A percentile compares a stretch with the other conserved stretches of the same genome.
Conservation (phyloP, 2,329 filamentous ascomycete genomes). For the Didymella keratinophila region DNA sequence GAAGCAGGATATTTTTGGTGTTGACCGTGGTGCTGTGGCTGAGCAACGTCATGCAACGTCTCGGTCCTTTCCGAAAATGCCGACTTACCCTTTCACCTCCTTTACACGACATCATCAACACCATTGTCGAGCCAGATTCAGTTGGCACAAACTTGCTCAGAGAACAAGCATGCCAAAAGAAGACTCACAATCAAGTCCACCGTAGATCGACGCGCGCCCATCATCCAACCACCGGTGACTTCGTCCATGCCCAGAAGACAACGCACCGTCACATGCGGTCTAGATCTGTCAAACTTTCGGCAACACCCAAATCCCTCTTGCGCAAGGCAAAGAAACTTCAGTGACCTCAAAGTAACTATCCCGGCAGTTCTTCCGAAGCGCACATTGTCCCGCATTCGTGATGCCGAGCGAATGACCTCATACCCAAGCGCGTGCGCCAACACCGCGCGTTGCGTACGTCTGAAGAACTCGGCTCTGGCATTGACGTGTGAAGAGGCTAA, state of each 20-base stretch:
- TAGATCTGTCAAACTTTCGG: neutral
- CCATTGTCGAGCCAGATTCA: neutral
- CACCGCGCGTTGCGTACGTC: constrained; percentile 15
- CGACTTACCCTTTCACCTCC: constrained; percentile 11
- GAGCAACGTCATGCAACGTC: constrained; percentile 19
- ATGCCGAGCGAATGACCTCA: constrained; percentile 21
- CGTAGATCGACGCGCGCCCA: neutral
- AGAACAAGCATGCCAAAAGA: neutral
- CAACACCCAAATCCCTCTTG: no score
- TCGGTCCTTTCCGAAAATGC: constrained; percentile 14
- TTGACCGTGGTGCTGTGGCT: constrained; percentile 13
- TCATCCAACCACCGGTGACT: neutral
- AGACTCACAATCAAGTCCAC: constrained; percentile 2
- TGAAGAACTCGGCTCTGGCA: neutral
- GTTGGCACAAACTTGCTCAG: neutral
- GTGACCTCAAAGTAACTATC: neutral
- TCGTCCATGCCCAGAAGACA: neutral
- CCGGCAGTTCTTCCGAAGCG: neutral
- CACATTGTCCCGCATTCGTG: neutral
- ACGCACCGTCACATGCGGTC: constrained; percentile 4
- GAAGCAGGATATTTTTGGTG: constrained; percentile 17
- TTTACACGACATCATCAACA: constrained; percentile 10
- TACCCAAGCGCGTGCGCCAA: constrained; percentile 14
- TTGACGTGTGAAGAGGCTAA: neutral
- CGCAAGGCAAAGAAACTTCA: no score